These are phyloP conservation scores for Suillus hirtellus DNA, from an alignment of 768 basidiomycete genomes.

Conservation along the genomic window DNA sequence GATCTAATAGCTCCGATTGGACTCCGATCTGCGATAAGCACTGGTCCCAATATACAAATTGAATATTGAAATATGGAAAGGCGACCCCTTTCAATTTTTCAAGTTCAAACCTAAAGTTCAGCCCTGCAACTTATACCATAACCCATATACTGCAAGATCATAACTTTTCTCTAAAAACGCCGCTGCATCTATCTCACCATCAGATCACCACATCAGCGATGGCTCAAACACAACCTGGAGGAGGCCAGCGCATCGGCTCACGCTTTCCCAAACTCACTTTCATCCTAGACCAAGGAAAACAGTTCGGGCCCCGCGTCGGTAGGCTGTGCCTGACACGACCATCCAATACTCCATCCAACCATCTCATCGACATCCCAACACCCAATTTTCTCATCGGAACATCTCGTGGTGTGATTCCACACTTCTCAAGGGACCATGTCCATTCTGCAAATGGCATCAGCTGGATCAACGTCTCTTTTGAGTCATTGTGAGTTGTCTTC, in stretches of 20 bases:
- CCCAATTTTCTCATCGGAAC: constrained; percentile 64
- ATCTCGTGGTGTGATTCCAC: constrained; percentile 73
- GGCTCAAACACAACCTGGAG: background rate
- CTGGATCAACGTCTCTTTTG: constrained; percentile 75
- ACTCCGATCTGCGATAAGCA: constrained; percentile 8
- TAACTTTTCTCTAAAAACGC: background rate
- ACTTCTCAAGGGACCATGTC: constrained; percentile 67
- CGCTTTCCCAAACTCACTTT: constrained; percentile 23
- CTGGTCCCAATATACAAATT: no score
- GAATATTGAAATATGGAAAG: no score
- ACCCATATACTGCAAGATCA: background rate
- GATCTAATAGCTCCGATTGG: background rate
- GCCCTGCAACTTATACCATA: background rate
- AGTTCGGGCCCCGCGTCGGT: constrained; percentile 31
- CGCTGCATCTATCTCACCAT: background rate
- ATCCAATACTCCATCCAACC: background rate
- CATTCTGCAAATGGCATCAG: constrained; percentile 46
- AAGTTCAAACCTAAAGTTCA: no score
- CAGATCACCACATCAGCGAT: background rate
- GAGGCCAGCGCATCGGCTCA: background rate
- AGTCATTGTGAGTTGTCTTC: constrained; percentile 69
- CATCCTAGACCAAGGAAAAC: constrained; percentile 11
- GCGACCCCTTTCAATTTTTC: no score
- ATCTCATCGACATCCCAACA: constrained; percentile 48
- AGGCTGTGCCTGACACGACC: constrained; percentile 21